These are phyloP conservation scores for Eutrema yunnanense DNA, from an alignment of 345 rosid species.

Conservation along the genomic window DNA sequence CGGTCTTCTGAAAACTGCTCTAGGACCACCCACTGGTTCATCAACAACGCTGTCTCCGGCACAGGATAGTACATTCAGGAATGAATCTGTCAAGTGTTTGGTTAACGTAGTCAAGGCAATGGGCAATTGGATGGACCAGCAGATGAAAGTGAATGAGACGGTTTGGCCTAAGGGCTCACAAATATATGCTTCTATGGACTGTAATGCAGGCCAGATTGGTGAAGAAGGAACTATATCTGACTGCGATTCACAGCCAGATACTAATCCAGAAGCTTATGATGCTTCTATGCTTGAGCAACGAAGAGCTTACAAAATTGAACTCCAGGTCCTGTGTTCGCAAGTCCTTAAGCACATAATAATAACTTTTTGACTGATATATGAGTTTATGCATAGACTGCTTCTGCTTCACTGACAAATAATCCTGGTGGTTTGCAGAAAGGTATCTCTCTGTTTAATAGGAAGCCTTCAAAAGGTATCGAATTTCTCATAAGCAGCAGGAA, in stretches of 20 bases:
- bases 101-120: conserved; percentile 71
- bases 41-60: conserved; percentile 72
- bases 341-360: not conserved
- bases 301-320: conserved; percentile 82
- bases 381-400: not conserved
- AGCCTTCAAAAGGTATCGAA: conserved; percentile 87
- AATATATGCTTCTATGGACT: conserved; percentile 46
- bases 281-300: conserved; percentile 90
- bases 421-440: conserved; percentile 68
- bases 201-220: conserved; percentile 36
- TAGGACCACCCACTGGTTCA: conserved; percentile 93
- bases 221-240: conserved; percentile 71
- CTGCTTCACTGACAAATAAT: not conserved
- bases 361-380: not conserved
- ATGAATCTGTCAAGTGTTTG: conserved; percentile 95
- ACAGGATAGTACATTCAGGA: conserved; percentile 78
- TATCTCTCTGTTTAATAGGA: conserved; percentile 71
- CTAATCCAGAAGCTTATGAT: conserved; percentile 62
- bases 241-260: conserved; percentile 64
- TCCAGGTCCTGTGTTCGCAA: conserved; percentile 49
- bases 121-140: conserved; percentile 96
- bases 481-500: conserved; percentile 71
- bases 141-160: conserved; percentile 59
- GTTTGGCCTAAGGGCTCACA: conserved; percentile 54
- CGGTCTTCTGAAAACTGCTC: conserved; percentile 94